Evolutionary conservation across 371 early-diverging fungal genomes (phyloP).

Genomic region (Circinella umbellata): DNA sequence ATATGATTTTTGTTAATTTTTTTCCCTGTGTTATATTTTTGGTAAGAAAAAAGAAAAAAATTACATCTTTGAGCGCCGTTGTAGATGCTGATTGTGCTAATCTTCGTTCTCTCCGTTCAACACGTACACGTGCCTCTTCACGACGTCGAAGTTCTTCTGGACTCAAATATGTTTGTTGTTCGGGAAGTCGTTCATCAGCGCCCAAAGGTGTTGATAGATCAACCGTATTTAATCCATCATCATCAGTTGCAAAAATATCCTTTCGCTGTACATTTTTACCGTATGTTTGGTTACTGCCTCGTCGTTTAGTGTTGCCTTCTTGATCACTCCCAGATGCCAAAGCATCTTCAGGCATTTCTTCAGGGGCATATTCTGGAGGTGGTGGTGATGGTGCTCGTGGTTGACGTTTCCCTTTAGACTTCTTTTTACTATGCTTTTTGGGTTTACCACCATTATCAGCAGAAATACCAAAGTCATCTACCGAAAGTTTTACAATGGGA

Average conservation of each 20-base stretch:
- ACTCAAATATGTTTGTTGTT: conserved; percentile 60
- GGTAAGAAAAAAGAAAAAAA: not conserved
- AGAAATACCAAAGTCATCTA: conserved; percentile 55
- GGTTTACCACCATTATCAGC: conserved; percentile 13
- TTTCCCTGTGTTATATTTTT: not conserved
- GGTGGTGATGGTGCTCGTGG: conserved; percentile 40
- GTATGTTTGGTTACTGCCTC: conserved; percentile 11
- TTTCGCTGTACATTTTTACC: conserved; percentile 34
- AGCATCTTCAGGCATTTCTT: conserved; percentile 74
- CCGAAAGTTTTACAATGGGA: conserved; percentile 76
- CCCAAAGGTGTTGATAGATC: conserved; percentile 69
- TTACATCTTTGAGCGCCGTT: not conserved
- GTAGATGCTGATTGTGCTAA: conserved; percentile 8
- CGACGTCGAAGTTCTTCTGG: conserved; percentile 66
- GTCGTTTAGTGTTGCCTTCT: conserved; percentile 20
- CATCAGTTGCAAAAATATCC: conserved; percentile 45
- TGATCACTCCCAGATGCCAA: conserved; percentile 55
- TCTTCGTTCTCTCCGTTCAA: conserved; percentile 45
- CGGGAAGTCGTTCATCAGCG: conserved; percentile 65
- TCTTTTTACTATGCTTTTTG: conserved; percentile 30
- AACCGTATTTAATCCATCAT: conserved; percentile 53
- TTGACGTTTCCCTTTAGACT: conserved; percentile 24
- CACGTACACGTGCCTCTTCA: conserved; percentile 57
- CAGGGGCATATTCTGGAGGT: conserved; percentile 62
- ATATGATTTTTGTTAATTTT: conserved; percentile 3